Percentiles rank a stretch among this genome's conserved stretches.
These are phyloP conservation scores for Jacaranda copaia DNA, from an alignment of 257 asterid species.

Conservation along the genomic window DNA sequence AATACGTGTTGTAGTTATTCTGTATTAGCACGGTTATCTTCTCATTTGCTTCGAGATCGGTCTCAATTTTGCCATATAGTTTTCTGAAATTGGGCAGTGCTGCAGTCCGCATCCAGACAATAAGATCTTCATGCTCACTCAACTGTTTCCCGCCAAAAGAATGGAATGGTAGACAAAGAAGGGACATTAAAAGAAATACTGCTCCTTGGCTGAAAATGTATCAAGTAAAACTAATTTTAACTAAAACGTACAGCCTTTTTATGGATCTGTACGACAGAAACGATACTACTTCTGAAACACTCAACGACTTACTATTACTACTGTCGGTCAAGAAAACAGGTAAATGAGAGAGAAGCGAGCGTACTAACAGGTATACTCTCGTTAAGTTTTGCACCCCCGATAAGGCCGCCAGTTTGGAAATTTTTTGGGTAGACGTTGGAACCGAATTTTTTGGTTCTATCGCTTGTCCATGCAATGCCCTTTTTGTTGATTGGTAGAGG, in stretches of 20 bases:
- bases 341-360: background rate
- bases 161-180: no score
- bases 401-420: conserved; percentile 64
- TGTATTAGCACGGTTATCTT: conserved; percentile 68
- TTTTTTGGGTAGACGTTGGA: conserved; percentile 74
- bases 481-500: conserved; percentile 59
- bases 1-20: conserved; percentile 84
- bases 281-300: no score
- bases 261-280: no score
- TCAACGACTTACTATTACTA: no score
- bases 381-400: conserved; percentile 78
- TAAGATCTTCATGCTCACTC: conserved; percentile 94
- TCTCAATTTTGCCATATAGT: conserved; percentile 80
- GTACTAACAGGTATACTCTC: conserved; percentile 73
- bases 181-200: no score
- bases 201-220: no score
- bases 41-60: conserved; percentile 77
- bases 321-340: background rate
- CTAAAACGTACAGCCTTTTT: no score
- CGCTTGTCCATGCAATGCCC: conserved; percentile 81
- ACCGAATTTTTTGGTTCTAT: conserved; percentile 65
- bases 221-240: no score
- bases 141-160: conserved; percentile 49
- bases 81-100: conserved; percentile 84
- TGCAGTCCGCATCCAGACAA: conserved; percentile 95